Percentiles rank a stretch among this genome's conserved stretches.
These are phyloP conservation scores for Solanum habrochaites DNA, from an alignment of 257 asterid species.

Conservation along the genomic window DNA sequence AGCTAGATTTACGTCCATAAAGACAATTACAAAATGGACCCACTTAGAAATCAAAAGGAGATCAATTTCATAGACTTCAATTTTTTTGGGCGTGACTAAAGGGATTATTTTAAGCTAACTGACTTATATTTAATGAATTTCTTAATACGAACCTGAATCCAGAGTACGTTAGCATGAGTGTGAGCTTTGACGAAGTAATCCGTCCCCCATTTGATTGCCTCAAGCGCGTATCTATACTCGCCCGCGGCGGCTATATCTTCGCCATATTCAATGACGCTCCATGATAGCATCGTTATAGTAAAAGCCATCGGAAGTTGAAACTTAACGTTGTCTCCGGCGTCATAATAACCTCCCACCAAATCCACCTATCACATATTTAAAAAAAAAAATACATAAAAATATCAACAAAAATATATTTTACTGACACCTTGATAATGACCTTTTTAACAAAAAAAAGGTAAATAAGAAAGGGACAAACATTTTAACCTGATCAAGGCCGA, in stretches of 20 bases:
- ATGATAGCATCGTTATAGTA: slow-evolving; percentile 67
- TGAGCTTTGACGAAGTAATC: slow-evolving; percentile 90
- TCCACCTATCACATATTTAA: slow-evolving; percentile 38
- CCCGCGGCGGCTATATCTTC: slow-evolving; percentile 43
- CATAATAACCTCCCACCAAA: slow-evolving; percentile 89
- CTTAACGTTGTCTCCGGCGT: slow-evolving; percentile 85
- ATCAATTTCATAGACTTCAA: not conserved
- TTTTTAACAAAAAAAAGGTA: not conserved
- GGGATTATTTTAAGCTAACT: no score
- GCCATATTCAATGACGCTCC: slow-evolving; percentile 55
- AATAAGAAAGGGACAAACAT: no score
- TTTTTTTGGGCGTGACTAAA: not conserved
- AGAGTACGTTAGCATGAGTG: slow-evolving; percentile 59
- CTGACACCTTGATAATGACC: not conserved
- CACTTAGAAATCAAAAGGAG: slow-evolving; percentile 12
- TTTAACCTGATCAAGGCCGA: not conserved
- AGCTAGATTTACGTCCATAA: not conserved
- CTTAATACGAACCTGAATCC: slow-evolving; percentile 57
- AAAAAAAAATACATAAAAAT: not conserved
- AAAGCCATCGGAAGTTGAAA: slow-evolving; percentile 91
- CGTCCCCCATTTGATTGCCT: slow-evolving; percentile 92
- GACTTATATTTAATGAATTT: not conserved
- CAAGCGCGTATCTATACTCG: slow-evolving; percentile 56
- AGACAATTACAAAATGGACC: slow-evolving; percentile 7
- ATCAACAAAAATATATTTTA: no score